phyloP scores from a whole-genome alignment of 306 rosid species.

The Cicer pinnatifidum region DNA sequence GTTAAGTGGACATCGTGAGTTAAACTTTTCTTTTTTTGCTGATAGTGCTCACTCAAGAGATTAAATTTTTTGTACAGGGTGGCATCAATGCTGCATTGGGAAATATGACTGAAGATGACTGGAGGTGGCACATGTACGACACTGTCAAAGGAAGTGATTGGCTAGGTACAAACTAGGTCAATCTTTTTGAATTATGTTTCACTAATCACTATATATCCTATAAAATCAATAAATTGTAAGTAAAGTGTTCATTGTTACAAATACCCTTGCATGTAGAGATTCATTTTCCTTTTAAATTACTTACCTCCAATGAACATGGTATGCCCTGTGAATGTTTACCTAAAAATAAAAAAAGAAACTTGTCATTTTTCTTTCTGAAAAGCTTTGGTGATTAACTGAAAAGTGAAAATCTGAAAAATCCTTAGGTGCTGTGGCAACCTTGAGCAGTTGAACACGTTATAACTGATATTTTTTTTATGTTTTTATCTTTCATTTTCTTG shows the following conservation, averaged over 20 bases:
- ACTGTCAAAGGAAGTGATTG: constrained; percentile 97
- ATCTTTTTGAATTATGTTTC: constrained; percentile 10
- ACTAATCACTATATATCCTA: constrained; percentile 14
- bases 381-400: constrained; percentile 15
- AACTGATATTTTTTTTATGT: constrained; percentile 1
- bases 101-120: constrained; percentile 92
- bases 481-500: constrained; percentile 13
- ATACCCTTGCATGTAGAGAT: constrained; percentile 13
- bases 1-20: constrained; percentile 13
- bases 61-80: constrained; percentile 57
- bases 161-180: constrained; percentile 57
- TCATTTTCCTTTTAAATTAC: constrained; percentile 10
- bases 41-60: constrained; percentile 26
- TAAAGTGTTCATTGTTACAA: background rate
- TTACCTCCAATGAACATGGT: constrained; percentile 25
- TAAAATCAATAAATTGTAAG: too few relatives aligned
- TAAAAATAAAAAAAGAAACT: constrained; percentile 4
- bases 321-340: constrained; percentile 33
- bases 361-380: constrained; percentile 19
- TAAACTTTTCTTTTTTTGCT: background rate
- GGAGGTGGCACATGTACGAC: constrained; percentile 99
- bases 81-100: constrained; percentile 97
- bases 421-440: constrained; percentile 21
- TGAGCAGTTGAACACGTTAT: constrained; percentile 21
- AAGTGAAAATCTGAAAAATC: background rate